Conservation (phyloP, 768 basidiomycete genomes). For the Mycena galopus region DNA sequence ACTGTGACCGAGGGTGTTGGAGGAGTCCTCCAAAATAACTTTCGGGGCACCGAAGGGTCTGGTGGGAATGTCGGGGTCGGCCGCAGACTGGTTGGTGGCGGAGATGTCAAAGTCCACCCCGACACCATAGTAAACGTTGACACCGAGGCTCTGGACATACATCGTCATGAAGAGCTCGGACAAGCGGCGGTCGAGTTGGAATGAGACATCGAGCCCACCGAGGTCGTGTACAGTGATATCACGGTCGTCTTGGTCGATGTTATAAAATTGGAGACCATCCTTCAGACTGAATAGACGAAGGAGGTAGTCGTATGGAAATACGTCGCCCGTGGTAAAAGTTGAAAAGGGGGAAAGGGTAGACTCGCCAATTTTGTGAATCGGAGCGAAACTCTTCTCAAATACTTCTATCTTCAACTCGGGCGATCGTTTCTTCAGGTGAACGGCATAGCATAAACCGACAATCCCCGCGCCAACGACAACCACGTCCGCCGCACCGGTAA, state of each 20-base stretch:
- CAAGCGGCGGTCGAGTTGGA: constrained; percentile 26
- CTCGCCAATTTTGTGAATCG: constrained; percentile 26
- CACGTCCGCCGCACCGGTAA: constrained; percentile 23
- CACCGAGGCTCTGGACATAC: constrained; percentile 21
- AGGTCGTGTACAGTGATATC: constrained; percentile 12
- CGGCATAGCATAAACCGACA: constrained; percentile 31
- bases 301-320: constrained; percentile 23
- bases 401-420: constrained; percentile 31
- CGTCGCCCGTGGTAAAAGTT: constrained; percentile 17
- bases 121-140: constrained; percentile 28
- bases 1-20: constrained; percentile 4
- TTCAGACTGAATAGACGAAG: constrained; percentile 23
- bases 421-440: constrained; percentile 27
- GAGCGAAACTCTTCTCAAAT: constrained; percentile 31
- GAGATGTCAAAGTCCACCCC: constrained; percentile 20
- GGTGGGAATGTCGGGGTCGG: not conserved
- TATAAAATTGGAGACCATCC: constrained; percentile 25
- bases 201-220: constrained; percentile 27
- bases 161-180: constrained; percentile 31
- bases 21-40: constrained; percentile 21
- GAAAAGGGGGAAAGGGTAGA: constrained; percentile 17
- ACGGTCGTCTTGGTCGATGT: constrained; percentile 14
- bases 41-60: constrained; percentile 7
- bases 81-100: constrained; percentile 6
- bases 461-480: constrained; percentile 32